Base-by-base conservation (phyloP, 1,284 basidiomycete genomes). In the Puccinia horiana region DNA sequence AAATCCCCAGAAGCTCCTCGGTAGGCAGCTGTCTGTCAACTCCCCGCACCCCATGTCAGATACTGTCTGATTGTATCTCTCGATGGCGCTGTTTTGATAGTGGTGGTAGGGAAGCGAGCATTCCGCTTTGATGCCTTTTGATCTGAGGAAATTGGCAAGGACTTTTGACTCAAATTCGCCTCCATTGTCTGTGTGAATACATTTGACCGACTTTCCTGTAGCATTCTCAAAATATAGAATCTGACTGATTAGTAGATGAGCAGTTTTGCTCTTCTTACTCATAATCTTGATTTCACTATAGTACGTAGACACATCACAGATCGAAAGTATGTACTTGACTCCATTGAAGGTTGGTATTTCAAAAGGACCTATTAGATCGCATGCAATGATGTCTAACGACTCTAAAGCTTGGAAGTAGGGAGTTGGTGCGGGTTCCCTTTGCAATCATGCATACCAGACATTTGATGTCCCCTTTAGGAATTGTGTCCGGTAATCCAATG, bases 251-350 rank as follows among this genome's bases (percentile, higher is more conserved):
- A 76, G 37, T 9, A 56, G 26, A 8, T 32, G 9, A 35, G 49
- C 14, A 1, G 54, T 52, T 4, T 76, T 29, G 11, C n/a, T 16
- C 12, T 58, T 54, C 29, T 76, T 58, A 32, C 11, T 42, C 12
- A 76, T 23, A 37, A 54, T 56, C 4, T 56, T 52, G 32, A 40
- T 54, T 26, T 76, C 73, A 73, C 70, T 73, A 26, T 73, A 73
- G 16, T 16, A 40, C 8, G 18, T 44, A 3, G 8, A 11, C 6
- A 73, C 14, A 20, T 73, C 70, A 3, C 70, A 2, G 29, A 73
- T 47, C 3, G 70, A 23, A 5, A 73, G 70, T 44, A 54, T 26
- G 49, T 73, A 73, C 8, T 16, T 9, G 2, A 40, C 70, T 1
- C 9, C 42, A 20, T 32, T 44, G 16, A 73, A 49, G 16, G 49